A percentile compares a stretch with the other conserved stretches of the same genome.
Evolutionary conservation across 176 grass and related monocot genomes (phyloP).

Genomic region (Bolboschoenus planiculmis): DNA sequence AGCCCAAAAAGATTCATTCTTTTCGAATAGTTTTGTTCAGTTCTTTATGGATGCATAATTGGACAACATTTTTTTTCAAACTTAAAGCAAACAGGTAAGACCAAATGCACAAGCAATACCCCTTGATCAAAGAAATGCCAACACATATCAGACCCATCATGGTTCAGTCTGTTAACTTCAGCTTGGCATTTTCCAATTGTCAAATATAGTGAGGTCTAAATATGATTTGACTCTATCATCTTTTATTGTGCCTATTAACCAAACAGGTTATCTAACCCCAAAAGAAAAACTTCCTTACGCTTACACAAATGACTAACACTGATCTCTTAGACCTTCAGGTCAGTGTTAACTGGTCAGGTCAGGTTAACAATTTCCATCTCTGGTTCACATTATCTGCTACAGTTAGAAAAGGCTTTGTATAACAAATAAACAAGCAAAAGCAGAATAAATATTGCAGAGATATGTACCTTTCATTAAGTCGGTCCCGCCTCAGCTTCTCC

Average conservation of each 20-base stretch:
- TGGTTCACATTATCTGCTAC: not conserved
- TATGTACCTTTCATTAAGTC: constrained; percentile 70
- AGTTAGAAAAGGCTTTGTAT: not conserved
- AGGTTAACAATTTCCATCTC: not conserved
- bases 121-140: not conserved
- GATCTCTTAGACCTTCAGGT: not conserved
- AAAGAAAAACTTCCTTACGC: not conserved
- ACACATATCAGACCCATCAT: not conserved
- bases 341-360: not conserved
- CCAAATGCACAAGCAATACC: not conserved
- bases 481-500: constrained; percentile 90
- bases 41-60: not conserved
- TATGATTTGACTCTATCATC: not conserved
- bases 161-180: not conserved
- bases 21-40: not conserved
- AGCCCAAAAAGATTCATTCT: too few species aligned
- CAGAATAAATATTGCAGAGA: not conserved
- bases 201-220: not conserved
- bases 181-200: not conserved
- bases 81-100: not conserved
- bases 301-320: not conserved
- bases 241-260: not conserved
- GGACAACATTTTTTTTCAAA: not conserved
- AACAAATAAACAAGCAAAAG: not conserved
- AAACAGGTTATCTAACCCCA: not conserved